Conservation (phyloP, 2,329 filamentous ascomycete species). For the Emergomyces africanus region DNA sequence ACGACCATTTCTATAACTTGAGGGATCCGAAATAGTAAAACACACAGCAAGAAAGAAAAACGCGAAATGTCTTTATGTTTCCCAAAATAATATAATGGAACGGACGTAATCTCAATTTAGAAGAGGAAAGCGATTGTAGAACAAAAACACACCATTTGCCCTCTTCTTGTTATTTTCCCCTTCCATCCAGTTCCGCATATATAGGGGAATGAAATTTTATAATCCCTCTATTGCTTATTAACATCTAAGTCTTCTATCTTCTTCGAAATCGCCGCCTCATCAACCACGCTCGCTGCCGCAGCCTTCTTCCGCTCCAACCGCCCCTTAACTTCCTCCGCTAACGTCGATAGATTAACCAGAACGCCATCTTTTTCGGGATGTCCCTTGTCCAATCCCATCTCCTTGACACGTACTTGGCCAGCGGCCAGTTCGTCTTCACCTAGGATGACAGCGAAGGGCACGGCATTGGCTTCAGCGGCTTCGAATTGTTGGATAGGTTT, state of each 20-base stretch:
- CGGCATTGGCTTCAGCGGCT: conserved; percentile 63
- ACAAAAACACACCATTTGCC: neutral
- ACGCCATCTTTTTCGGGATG: conserved; percentile 87
- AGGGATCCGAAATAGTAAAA: neutral
- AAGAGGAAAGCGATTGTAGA: neutral
- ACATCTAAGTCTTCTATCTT: conserved; percentile 4
- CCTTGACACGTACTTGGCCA: conserved; percentile 81
- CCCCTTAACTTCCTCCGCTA: conserved; percentile 14
- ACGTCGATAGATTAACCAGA: conserved; percentile 45
- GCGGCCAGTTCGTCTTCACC: conserved; percentile 78
- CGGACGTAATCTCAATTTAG: neutral
- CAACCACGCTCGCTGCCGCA: neutral
- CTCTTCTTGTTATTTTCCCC: neutral
- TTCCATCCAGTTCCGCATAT: neutral
- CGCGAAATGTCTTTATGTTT: neutral
- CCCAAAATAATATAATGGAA: neutral
- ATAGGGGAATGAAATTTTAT: neutral
- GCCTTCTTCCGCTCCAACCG: conserved; percentile 4
- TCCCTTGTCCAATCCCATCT: conserved; percentile 62
- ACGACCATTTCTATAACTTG: neutral
- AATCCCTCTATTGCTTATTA: neutral
- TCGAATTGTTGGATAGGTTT: conserved; percentile 87
- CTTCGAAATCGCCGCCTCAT: conserved; percentile 1
- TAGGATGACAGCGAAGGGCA: conserved; percentile 78
- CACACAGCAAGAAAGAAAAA: neutral